Percentiles rank a stretch among this genome's conserved stretches.
These are phyloP conservation scores for Fusarium chuoi DNA, from an alignment of 2,329 filamentous ascomycete genomes.

Conservation along the genomic window DNA sequence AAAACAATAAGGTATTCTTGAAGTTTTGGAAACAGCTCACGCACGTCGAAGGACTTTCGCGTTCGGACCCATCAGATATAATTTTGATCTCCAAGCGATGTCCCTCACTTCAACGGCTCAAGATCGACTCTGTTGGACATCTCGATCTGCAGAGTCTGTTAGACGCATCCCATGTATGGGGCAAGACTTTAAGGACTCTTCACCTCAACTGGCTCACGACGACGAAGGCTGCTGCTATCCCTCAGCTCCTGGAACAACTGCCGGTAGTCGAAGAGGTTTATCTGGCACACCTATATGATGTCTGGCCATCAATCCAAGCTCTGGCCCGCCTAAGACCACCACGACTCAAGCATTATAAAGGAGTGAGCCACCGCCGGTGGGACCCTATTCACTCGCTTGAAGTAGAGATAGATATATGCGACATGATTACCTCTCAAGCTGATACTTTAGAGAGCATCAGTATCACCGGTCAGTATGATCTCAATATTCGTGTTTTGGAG, in stretches of 20 bases:
- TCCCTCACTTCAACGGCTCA: neutral
- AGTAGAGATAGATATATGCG: neutral
- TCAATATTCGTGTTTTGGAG: neutral
- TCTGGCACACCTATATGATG: neutral
- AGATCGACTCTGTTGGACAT: neutral
- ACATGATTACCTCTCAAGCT: neutral
- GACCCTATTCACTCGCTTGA: neutral
- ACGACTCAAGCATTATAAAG: neutral
- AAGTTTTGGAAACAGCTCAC: neutral
- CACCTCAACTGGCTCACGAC: neutral
- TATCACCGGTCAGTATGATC: neutral
- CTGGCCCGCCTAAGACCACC: neutral
- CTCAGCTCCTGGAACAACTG: neutral
- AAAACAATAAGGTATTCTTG: neutral
- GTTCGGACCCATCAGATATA: neutral
- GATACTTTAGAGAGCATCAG: neutral
- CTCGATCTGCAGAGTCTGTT: neutral
- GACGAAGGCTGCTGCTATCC: neutral
- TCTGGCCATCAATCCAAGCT: neutral
- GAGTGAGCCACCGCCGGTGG: neutral
- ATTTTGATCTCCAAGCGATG: neutral
- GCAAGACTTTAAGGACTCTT: neutral
- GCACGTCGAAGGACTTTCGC: neutral
- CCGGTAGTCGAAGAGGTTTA: neutral
- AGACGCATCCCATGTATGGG: neutral